Evolutionary conservation across 768 basidiomycete species (phyloP), one percentile per base, ranked within the genome.

Genomic region (Hortiboletus campestris): DNA sequence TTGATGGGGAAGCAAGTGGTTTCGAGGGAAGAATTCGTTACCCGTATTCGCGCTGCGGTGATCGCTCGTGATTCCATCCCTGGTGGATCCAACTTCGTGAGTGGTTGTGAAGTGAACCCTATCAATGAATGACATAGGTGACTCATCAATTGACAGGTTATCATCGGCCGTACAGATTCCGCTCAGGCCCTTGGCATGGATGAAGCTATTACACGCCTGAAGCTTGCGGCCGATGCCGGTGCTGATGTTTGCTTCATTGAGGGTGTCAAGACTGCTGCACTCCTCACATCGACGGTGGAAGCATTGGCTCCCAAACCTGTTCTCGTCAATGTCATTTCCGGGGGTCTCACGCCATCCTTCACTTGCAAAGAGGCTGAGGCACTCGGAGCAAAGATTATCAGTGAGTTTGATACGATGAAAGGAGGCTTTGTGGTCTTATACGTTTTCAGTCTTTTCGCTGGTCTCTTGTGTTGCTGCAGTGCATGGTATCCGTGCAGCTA

Each of bases 181-280:
- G 87, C 87, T 2, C 88, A 90, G 66, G 86, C 85, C 8, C 76
- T 88, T 29, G 88, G 88, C 29, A 89, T 89, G 86, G 86, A 89
- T 25, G 88, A 89, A 70, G 88, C 88, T 0, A 53, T 88, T 47
- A 71, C 64, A 10, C 81, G 88, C 29, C 74, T 90, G 55, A 82
- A 85, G 67, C 78, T 89, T 20, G 88, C 88, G 10, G 80, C 86
- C 1, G 85, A 84, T 55, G 84, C 80, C 11, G 88, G 88, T 31
- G 88, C 88, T 0, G 88, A 91, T 63, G 87, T 88, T 13, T 89
- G 87, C 69, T 91, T 91, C 71, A 89, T 89, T 35, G 88, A 90
- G 67, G 88, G 89, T 40, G 87, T 89, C 29, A 82, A 82, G 68
- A 86, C 82, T 2, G 78, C 83, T 44, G 83, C 86, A 43, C 79